Evolutionary conservation across 306 rosid species (phyloP), one percentile per base, ranked within the genome.

Genomic region (Vigna hirtella): DNA sequence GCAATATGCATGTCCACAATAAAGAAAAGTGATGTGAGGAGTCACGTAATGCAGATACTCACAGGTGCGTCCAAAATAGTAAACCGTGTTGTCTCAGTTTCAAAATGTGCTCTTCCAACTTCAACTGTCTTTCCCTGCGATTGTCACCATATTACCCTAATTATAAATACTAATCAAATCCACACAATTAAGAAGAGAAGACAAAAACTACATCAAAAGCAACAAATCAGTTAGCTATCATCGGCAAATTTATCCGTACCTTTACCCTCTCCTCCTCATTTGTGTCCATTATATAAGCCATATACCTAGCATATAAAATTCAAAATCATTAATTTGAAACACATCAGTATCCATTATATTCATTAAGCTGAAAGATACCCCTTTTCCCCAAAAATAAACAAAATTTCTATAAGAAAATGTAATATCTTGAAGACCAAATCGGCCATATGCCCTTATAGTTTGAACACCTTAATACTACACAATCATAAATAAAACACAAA

Each of bases 251-350:
- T 48, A 15, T 67, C 10, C 84, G 17, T 85, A 93, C 99, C 97
- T 96, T 96, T 40, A 58, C 84, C 84, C 99, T 91, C 87, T 96
- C 99, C 81, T 96, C 98, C 74, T 96, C 98, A 74, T 96, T 96
- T 61, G 99, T 96, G 87, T 96, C 99, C 99, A 96, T 96, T 71
- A 96, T 93, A 84, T 90, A 96, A 1, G 99, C 99, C 99, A 96
- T 96, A 70, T 96, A 96, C 99, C 99, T 96, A 76, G 20, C 76
- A 83, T 61, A 85, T 62, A 67, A 30, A 66, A 79, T 56, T 70
- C 28, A 73, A 65, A 70, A 42, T 50, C 45, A 75, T 71, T 53
- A 73, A 80, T 63, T 38, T 61, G 42, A 74, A 63, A 49, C 20
- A 70, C 20, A 79, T 63, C 70, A 53, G 72, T 51, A 55, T 71